Evolutionary conservation across 768 basidiomycete genomes (phyloP).

Genomic region (Boletus patriciae): DNA sequence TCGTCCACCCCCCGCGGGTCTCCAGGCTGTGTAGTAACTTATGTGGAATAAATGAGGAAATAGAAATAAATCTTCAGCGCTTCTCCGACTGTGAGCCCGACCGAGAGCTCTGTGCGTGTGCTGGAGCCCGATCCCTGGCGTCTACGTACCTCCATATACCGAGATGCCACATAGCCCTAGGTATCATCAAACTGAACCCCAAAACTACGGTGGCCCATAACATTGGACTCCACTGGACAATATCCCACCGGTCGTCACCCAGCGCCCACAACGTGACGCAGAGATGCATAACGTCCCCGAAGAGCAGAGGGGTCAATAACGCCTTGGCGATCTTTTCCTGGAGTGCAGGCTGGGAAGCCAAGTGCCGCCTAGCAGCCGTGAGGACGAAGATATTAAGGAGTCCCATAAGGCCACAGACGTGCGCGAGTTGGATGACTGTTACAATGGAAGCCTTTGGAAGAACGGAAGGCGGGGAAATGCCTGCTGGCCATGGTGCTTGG

Average conservation of each 20-base stretch:
- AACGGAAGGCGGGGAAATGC: conserved; percentile 43
- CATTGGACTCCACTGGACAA: conserved; percentile 65
- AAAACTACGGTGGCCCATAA: conserved; percentile 64
- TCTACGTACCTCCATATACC: conserved; percentile 76
- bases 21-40: conserved; percentile 5
- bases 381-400: conserved; percentile 69
- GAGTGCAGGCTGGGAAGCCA: conserved; percentile 55
- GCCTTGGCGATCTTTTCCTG: conserved; percentile 72
- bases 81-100: conserved; percentile 6
- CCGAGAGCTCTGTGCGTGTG: background rate
- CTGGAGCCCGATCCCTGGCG: conserved; percentile 48
- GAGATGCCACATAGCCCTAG: conserved; percentile 71
- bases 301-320: conserved; percentile 63
- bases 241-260: conserved; percentile 65
- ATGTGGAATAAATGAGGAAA: conserved; percentile 21
- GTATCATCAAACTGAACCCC: conserved; percentile 65
- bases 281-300: conserved; percentile 69
- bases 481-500: conserved; percentile 71
- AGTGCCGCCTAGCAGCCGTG: conserved; percentile 57
- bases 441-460: conserved; percentile 65
- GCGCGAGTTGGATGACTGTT: conserved; percentile 72
- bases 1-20: too few species aligned
- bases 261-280: conserved; percentile 72
- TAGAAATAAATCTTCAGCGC: conserved; percentile 23
- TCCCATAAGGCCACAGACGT: conserved; percentile 75